A percentile compares a stretch with the other conserved stretches of the same genome.
Evolutionary conservation across 306 rosid species (phyloP).

Genomic region (Cucurbita moschata): DNA sequence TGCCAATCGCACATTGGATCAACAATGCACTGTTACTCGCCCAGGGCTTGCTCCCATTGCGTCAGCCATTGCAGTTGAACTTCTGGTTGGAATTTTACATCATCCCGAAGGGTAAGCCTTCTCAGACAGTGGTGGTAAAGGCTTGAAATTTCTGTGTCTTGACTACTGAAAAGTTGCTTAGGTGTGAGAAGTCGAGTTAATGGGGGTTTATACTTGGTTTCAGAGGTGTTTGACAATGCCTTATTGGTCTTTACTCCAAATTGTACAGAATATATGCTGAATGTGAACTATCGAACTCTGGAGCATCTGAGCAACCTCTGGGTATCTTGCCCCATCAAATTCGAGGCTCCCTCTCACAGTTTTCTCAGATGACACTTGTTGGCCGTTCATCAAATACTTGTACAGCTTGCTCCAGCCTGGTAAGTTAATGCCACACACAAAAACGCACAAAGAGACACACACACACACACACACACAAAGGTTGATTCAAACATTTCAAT

Average conservation of each 20-base stretch:
- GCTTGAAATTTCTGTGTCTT: background rate
- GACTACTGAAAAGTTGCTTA: background rate
- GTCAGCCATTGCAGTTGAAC: conserved; percentile 89
- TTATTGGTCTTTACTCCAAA: background rate
- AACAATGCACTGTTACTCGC: conserved; percentile 95
- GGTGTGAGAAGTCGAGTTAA: background rate
- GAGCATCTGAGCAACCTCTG: conserved; percentile 61
- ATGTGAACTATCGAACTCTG: conserved; percentile 36
- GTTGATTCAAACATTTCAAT: background rate
- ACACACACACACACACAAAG: too few species aligned
- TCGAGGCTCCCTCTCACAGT: conserved; percentile 70
- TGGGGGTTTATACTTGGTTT: background rate
- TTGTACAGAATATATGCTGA: conserved; percentile 68
- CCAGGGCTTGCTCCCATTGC: conserved; percentile 98
- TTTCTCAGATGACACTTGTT: conserved; percentile 84
- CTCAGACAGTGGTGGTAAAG: background rate
- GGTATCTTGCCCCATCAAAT: conserved; percentile 96
- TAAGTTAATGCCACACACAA: conserved; percentile 22
- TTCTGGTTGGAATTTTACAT: conserved; percentile 73
- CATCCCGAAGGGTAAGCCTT: conserved; percentile 71
- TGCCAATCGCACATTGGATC: conserved; percentile 88
- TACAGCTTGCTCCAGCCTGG: conserved; percentile 74
- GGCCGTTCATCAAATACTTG: conserved; percentile 82
- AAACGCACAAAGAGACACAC: too few species aligned
- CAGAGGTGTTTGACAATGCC: conserved; percentile 3